These are phyloP conservation scores for Chaetomidium leptoderma DNA, from an alignment of 495 filamentous ascomycete species.

Conservation along the genomic window DNA sequence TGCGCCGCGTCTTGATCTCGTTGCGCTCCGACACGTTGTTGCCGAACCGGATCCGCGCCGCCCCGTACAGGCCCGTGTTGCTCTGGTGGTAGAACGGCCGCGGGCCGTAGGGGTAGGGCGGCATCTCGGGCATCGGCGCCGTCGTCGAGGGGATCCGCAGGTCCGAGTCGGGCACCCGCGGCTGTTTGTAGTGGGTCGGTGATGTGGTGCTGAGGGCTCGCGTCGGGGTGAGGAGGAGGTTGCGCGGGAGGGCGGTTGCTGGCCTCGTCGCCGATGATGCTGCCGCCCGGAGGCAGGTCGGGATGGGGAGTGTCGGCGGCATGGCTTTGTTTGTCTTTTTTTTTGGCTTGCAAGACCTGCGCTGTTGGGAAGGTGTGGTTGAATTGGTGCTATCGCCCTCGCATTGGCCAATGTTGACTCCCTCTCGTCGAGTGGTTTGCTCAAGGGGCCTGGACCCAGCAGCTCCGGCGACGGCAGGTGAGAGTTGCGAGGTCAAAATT, in stretches of 20 bases:
- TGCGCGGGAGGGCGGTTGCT: not conserved
- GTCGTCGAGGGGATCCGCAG: constrained; percentile 29
- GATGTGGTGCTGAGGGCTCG: constrained; percentile 26
- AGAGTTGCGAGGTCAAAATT: constrained; percentile 20
- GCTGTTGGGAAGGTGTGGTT: not conserved
- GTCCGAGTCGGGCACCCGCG: constrained; percentile 24
- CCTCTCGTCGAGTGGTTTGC: not conserved
- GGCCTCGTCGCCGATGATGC: constrained; percentile 7
- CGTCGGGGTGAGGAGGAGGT: constrained; percentile 8
- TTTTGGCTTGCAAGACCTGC: not conserved
- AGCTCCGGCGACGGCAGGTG: not conserved
- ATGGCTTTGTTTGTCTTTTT: no score
- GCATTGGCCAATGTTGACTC: constrained; percentile 15
- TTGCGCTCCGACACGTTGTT: constrained; percentile 78
- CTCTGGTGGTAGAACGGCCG: constrained; percentile 76
- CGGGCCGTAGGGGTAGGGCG: constrained; percentile 83
- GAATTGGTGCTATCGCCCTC: constrained; percentile 7
- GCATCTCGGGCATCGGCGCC: constrained; percentile 43
- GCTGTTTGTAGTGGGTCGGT: constrained; percentile 25
- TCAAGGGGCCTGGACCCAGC: not conserved
- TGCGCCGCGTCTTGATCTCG: constrained; percentile 76
- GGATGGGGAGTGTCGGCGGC: constrained; percentile 18
- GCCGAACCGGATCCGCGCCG: constrained; percentile 74
- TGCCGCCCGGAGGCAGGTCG: constrained; percentile 19
- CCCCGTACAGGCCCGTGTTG: constrained; percentile 81